phyloP scores from a whole-genome alignment of 2,329 filamentous ascomycete genomes.

The Macroventuria anomochaeta region DNA sequence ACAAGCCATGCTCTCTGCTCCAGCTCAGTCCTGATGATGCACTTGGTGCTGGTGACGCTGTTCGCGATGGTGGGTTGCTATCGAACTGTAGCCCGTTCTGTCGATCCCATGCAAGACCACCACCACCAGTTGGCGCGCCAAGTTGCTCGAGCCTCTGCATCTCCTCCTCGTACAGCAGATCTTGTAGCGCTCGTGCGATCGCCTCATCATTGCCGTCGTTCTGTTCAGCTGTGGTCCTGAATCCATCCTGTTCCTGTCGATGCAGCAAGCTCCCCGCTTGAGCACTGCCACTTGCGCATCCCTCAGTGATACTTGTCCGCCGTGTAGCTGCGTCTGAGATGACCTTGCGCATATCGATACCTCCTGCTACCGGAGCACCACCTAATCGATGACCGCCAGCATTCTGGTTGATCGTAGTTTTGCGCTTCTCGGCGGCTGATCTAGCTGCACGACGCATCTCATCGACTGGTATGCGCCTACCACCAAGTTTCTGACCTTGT shows the following conservation, averaged over 20 bases:
- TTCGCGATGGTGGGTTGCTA: conserved; percentile 53
- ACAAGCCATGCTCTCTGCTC: conserved; percentile 46
- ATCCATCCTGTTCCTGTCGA: conserved; percentile 72
- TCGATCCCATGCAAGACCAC: conserved; percentile 47
- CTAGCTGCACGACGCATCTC: conserved; percentile 79
- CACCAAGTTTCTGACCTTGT: conserved; percentile 74
- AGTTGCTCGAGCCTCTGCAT: conserved; percentile 57
- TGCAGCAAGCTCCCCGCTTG: conserved; percentile 70
- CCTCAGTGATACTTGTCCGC: conserved; percentile 70
- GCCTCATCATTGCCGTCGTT: conserved; percentile 88
- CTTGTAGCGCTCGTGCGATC: conserved; percentile 84
- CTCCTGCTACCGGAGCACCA: conserved; percentile 63
- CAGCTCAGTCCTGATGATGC: conserved; percentile 28
- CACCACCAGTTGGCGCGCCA: conserved; percentile 48
- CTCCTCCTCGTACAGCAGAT: conserved; percentile 83
- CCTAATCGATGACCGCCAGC: conserved; percentile 78
- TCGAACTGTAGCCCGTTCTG: conserved; percentile 47
- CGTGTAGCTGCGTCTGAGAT: conserved; percentile 73
- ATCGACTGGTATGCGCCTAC: conserved; percentile 61
- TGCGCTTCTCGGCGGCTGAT: conserved; percentile 74
- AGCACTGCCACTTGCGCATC: conserved; percentile 76
- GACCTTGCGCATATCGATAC: conserved; percentile 72
- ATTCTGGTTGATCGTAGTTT: conserved; percentile 63
- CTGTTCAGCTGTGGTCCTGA: conserved; percentile 83
- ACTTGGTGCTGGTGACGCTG: conserved; percentile 54